Percentiles rank a stretch among this genome's conserved stretches.
phyloP scores from a whole-genome alignment of 108 stramenopile species.

The Mayamaea pseudoterrestris region DNA sequence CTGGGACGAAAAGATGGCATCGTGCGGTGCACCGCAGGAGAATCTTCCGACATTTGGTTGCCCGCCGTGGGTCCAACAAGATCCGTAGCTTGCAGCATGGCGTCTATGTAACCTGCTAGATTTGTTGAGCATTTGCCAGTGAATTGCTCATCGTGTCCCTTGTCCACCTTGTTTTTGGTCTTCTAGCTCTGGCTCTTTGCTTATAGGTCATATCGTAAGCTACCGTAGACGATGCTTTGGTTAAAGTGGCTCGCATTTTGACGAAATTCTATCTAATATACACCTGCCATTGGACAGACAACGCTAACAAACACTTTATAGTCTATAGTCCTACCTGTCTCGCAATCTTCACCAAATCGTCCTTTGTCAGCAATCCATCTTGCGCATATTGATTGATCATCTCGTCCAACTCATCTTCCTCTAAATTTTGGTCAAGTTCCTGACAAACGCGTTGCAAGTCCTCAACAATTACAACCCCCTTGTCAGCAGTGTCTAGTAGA shows the following conservation, averaged over 20 bases:
- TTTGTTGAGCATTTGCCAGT: not conserved
- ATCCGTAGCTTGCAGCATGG: slow-evolving; percentile 1
- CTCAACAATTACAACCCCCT: slow-evolving; percentile 27
- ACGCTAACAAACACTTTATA: too few species aligned
- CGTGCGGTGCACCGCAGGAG: slow-evolving; percentile 82
- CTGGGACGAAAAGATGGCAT: slow-evolving; percentile 83
- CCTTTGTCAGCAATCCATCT: not conserved
- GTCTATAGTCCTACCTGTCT: not conserved
- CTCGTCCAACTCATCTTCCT: slow-evolving; percentile 23
- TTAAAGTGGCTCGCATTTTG: too few species aligned
- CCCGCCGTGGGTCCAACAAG: slow-evolving; percentile 79
- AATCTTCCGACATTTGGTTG: slow-evolving; percentile 76
- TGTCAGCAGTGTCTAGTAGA: slow-evolving; percentile 21
- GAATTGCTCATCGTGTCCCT: not conserved
- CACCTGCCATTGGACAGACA: too few species aligned
- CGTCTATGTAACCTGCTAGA: not conserved
- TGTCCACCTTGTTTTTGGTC: too few species aligned
- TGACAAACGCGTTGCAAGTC: slow-evolving; percentile 26
- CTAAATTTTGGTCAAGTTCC: slow-evolving; percentile 24
- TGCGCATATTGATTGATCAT: slow-evolving; percentile 1
- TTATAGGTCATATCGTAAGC: too few species aligned
- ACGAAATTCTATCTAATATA: too few species aligned
- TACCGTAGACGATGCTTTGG: too few species aligned
- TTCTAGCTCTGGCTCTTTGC: too few species aligned
- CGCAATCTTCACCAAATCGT: not conserved